Conservation (phyloP, 805 yeast species). For the Pichia insulana region DNA sequence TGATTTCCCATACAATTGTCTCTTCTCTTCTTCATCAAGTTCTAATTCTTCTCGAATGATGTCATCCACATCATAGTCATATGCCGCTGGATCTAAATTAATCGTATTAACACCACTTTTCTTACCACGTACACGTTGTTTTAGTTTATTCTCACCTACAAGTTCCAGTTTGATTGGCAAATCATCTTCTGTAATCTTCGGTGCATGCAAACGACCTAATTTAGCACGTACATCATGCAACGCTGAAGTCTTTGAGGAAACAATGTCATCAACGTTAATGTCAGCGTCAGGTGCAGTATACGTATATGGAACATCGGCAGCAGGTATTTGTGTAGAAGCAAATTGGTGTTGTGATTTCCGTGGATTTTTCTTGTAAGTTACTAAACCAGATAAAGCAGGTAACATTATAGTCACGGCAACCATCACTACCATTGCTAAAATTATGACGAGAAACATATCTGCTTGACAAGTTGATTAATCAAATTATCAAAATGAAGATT, state of each 20-base stretch:
- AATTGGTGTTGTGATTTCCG: conserved; percentile 11
- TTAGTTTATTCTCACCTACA: conserved; percentile 14
- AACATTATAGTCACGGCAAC: conserved; percentile 17
- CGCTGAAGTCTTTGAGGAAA: conserved; percentile 9
- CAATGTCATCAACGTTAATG: conserved; percentile 4
- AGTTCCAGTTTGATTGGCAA: conserved; percentile 24
- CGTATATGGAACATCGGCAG: conserved; percentile 6
- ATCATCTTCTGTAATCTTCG: conserved; percentile 21
- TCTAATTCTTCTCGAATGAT: conserved; percentile 31
- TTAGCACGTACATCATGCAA: conserved; percentile 19
- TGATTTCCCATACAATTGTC: conserved; percentile 2
- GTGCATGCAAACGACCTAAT: conserved; percentile 12
- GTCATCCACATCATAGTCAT: conserved; percentile 41
- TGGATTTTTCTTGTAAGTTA: conserved; percentile 22
- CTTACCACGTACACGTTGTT: conserved; percentile 12
- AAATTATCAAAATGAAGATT: too few species aligned
- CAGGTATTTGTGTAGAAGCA: too few species aligned
- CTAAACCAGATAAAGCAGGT: conserved; percentile 24
- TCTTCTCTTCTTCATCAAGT: conserved; percentile 14
- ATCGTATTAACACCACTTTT: background rate
- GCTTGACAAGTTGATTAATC: too few species aligned
- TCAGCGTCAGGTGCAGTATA: conserved; percentile 28
- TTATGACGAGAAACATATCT: conserved; percentile 7
- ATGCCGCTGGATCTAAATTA: conserved; percentile 33
- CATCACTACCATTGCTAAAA: conserved; percentile 16